Evolutionary conservation across 2,329 filamentous ascomycete species (phyloP), one percentile per base, ranked within the genome.

Genomic region (Clarireedia hainanense): DNA sequence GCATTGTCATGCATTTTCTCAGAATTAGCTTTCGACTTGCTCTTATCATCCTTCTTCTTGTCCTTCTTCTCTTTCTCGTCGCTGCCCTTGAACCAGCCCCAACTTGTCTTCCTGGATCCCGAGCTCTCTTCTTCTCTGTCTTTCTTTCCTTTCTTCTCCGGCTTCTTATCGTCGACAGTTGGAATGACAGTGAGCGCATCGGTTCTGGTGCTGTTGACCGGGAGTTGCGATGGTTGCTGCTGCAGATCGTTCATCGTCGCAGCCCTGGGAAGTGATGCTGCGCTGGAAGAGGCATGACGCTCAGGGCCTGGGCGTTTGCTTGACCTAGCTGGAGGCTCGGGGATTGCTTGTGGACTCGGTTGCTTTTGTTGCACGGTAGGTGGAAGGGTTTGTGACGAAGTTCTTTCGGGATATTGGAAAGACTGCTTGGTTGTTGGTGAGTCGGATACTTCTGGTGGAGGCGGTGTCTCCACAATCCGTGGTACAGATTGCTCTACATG

Each of bases 141-240:
- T 60, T 80, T 90, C 68, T 86, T 91, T 50, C 82, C 79, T 63
- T 85, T 89, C 68, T 83, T 85, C n/a, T 91, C 88, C 0, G 75
- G 65, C 64, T 87, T 89, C 69, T 83, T 87, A 53, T 94, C 88
- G 57, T 91, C 88, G 2, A 88, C 75, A 0, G 86, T 92, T 0
- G 91, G 89, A 51, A 94, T 91, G 62, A 91, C 86, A 0, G 89
- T 90, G 14, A 95, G 74, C 49, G 79, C 83, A 69, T 94, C 90
- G 1, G 89, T 92, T 47, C 88, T 81, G 6, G 80, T 85, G 56
- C 76, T 81, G 55, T 83, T 84, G 12, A 86, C 86, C 23, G 87
- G 84, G 2, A 92, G 72, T 27, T 83, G 76, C n/a, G 88, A 83
- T 3, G 86, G 81, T 58, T 80, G 78, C 30, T 80, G 80, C 9